Evolutionary conservation across 2,329 filamentous ascomycete species (phyloP).

Genomic region (Hypoxylon sp.): DNA sequence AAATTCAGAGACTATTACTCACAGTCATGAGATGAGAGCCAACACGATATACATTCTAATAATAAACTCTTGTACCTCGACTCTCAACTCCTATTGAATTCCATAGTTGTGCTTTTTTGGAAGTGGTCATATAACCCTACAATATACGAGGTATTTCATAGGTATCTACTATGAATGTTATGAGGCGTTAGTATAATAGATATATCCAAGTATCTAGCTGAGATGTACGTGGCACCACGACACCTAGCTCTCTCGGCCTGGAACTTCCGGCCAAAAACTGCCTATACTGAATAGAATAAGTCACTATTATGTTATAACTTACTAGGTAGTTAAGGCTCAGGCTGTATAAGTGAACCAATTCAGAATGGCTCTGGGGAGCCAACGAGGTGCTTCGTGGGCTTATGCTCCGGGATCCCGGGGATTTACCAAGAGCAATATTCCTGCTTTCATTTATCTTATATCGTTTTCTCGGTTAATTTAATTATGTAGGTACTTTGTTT

Average conservation of each 20-base stretch:
- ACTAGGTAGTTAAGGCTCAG: neutral
- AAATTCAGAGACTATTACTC: neutral
- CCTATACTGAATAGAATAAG: neutral
- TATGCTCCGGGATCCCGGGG: neutral
- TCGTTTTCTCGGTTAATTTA: neutral
- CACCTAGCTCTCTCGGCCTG: neutral
- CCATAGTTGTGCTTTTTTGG: neutral
- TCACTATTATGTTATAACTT: neutral
- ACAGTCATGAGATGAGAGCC: neutral
- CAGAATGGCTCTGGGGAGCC: too few relatives aligned
- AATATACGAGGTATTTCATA: neutral
- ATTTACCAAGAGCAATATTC: neutral
- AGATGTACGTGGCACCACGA: neutral
- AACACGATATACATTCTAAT: neutral
- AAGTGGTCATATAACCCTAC: neutral
- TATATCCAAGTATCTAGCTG: neutral
- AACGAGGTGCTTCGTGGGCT: neutral
- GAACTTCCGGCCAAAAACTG: neutral
- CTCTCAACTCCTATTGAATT: neutral
- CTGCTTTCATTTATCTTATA: neutral
- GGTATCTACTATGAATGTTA: neutral
- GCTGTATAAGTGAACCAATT: neutral
- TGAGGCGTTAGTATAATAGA: neutral
- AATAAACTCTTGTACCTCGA: neutral
- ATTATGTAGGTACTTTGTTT: neutral